Conservation (phyloP, 2,329 filamentous ascomycete species). For the Aspergillus sp. region DNA sequence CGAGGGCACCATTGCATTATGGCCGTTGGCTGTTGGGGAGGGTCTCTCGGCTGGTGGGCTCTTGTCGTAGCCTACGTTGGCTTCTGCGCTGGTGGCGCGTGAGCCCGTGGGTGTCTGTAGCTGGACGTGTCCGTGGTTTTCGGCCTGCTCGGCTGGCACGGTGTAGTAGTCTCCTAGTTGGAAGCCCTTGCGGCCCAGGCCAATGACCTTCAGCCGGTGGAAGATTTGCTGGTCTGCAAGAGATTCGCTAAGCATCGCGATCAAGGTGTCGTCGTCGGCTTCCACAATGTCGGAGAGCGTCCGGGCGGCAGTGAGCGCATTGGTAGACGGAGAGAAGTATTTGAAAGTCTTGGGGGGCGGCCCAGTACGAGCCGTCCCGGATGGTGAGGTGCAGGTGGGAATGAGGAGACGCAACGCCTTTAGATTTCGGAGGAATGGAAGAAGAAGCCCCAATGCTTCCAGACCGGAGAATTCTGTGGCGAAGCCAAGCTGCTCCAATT, state of each 20-base stretch:
- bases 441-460: slow-evolving; percentile 40
- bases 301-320: slow-evolving; percentile 19
- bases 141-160: slow-evolving; percentile 20
- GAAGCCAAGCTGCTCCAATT: slow-evolving; percentile 61
- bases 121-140: slow-evolving; percentile 11
- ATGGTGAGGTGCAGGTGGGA: slow-evolving; percentile 27
- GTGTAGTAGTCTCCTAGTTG: slow-evolving; percentile 42
- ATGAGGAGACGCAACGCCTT: slow-evolving; percentile 44
- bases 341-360: neutral
- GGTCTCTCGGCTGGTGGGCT: slow-evolving; percentile 3
- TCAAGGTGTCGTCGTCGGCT: slow-evolving; percentile 37
- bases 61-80: slow-evolving; percentile 6
- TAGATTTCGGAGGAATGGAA: slow-evolving; percentile 45
- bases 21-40: neutral
- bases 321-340: neutral
- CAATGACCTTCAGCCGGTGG: slow-evolving; percentile 36
- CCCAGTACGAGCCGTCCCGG: slow-evolving; percentile 6
- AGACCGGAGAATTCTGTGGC: slow-evolving; percentile 47
- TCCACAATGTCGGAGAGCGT: slow-evolving; percentile 40
- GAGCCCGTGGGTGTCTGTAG: slow-evolving; percentile 19
- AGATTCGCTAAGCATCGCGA: slow-evolving; percentile 31
- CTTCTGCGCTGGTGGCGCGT: slow-evolving; percentile 12
- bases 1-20: neutral
- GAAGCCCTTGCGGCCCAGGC: slow-evolving; percentile 43
- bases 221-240: slow-evolving; percentile 37